Evolutionary conservation across 345 rosid genomes (phyloP).

Genomic region (Ceriops zippeliana): DNA sequence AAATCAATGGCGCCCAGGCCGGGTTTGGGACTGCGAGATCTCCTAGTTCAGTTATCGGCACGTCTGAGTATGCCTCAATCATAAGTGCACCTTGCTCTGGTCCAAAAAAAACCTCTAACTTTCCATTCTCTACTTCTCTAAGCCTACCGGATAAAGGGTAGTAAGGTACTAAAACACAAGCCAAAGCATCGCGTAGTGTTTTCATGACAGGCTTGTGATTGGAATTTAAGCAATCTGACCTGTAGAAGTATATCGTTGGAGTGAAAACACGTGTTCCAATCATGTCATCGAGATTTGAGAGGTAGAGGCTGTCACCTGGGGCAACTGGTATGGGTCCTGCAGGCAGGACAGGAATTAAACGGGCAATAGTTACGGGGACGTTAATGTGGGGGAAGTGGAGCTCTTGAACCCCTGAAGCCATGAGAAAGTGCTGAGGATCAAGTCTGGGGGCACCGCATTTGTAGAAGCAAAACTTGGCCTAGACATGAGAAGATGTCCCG

Average conservation of each 20-base stretch:
- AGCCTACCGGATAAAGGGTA: conserved; percentile 82
- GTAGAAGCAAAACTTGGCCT: conserved; percentile 18
- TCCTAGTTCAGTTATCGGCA: conserved; percentile 60
- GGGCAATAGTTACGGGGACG: conserved; percentile 43
- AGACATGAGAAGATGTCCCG: conserved; percentile 16
- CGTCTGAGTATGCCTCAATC: conserved; percentile 60
- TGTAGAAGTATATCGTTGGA: conserved; percentile 77
- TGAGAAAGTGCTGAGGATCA: conserved; percentile 18
- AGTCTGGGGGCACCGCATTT: conserved; percentile 13
- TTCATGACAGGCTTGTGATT: conserved; percentile 25
- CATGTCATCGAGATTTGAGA: conserved; percentile 80
- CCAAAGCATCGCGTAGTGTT: conserved; percentile 48
- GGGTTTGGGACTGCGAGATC: conserved; percentile 87
- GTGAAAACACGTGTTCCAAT: conserved; percentile 81
- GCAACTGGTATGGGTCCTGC: conserved; percentile 51
- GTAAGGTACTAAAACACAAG: conserved; percentile 68
- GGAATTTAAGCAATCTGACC: conserved; percentile 16
- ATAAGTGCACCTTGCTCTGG: conserved; percentile 64
- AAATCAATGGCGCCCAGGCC: conserved; percentile 73
- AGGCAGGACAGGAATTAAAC: conserved; percentile 42
- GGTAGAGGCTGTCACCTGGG: conserved; percentile 55
- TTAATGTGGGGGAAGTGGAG: conserved; percentile 47
- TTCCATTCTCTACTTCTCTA: conserved; percentile 59
- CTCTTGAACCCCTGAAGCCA: conserved; percentile 68
- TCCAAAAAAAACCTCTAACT: conserved; percentile 72